Percentiles rank a stretch among this genome's conserved stretches.
Conservation (phyloP, 768 basidiomycete genomes). For the Phlebiopsis flavidoalba region DNA sequence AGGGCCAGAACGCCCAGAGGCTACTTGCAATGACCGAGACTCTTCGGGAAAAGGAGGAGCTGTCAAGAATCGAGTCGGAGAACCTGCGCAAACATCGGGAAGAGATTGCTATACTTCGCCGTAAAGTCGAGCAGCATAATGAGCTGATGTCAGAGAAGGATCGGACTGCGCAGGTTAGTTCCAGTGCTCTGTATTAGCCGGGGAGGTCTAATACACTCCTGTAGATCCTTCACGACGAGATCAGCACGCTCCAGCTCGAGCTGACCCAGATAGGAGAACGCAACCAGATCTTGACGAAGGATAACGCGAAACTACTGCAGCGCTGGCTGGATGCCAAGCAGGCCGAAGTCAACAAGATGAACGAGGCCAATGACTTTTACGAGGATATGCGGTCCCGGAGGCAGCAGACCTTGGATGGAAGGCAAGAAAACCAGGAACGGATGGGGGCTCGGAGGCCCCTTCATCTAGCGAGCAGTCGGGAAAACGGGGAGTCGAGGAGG, state of each 20-base stretch:
- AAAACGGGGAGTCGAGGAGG: slow-evolving; percentile 59
- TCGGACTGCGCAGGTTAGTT: slow-evolving; percentile 74
- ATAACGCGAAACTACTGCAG: slow-evolving; percentile 93
- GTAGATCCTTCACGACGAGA: slow-evolving; percentile 92
- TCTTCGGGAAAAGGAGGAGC: slow-evolving; percentile 88
- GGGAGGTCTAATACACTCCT: background rate
- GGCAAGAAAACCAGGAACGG: slow-evolving; percentile 18
- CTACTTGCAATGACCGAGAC: slow-evolving; percentile 93
- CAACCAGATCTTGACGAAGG: slow-evolving; percentile 80
- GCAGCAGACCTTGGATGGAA: slow-evolving; percentile 56
- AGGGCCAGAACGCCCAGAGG: slow-evolving; percentile 92
- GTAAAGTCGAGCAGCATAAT: slow-evolving; percentile 78
- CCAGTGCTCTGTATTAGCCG: background rate
- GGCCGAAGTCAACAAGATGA: slow-evolving; percentile 89
- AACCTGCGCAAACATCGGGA: slow-evolving; percentile 72
- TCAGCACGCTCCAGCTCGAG: slow-evolving; percentile 87
- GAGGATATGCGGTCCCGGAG: slow-evolving; percentile 79
- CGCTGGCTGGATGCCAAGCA: slow-evolving; percentile 97
- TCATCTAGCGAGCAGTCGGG: slow-evolving; percentile 39
- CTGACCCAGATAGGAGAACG: slow-evolving; percentile 85
- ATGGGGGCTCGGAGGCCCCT: slow-evolving; percentile 16
- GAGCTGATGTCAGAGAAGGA: slow-evolving; percentile 89
- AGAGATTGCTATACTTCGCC: slow-evolving; percentile 61
- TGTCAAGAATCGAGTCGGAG: slow-evolving; percentile 77
- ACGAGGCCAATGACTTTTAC: slow-evolving; percentile 87